A percentile compares a stretch with the other conserved stretches of the same genome.
These are phyloP conservation scores for Astrephomene gubernaculifera DNA, from an alignment of 139 green algal genomes.

Conservation along the genomic window DNA sequence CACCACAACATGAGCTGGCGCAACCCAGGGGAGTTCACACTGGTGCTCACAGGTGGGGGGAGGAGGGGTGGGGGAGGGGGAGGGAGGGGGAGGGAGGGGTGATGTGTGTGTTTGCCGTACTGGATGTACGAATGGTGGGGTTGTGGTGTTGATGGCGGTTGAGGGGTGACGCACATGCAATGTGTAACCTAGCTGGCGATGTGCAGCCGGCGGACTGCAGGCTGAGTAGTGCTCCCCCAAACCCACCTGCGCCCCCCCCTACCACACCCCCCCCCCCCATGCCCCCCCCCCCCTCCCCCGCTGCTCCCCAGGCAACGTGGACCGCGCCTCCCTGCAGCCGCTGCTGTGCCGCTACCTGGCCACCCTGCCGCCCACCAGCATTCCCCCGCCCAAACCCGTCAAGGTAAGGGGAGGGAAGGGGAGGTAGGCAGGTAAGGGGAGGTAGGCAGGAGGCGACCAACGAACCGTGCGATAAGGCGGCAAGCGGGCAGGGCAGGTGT, in stretches of 20 bases:
- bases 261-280: background rate
- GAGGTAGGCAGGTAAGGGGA: too few species aligned
- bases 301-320: slow-evolving; percentile 66
- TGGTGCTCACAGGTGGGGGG: slow-evolving; percentile 71
- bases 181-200: too few species aligned
- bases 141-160: background rate
- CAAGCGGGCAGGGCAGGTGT: too few species aligned
- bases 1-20: slow-evolving; percentile 75
- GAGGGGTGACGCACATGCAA: too few species aligned
- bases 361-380: slow-evolving; percentile 56
- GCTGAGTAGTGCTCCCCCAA: background rate
- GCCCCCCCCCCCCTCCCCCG: too few species aligned
- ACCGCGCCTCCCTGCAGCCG: slow-evolving; percentile 54
- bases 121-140: background rate
- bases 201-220: too few species aligned
- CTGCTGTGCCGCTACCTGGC: slow-evolving; percentile 78
- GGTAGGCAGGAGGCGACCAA: too few species aligned
- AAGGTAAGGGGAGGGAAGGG: background rate
- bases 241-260: background rate
- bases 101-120: background rate
- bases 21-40: slow-evolving; percentile 84
- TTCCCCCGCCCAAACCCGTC: background rate
- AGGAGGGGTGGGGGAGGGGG: background rate
- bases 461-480: too few species aligned
- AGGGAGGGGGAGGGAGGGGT: background rate